Conservation (phyloP, 2,329 filamentous ascomycete species). For the Epichloe coenophiala region DNA sequence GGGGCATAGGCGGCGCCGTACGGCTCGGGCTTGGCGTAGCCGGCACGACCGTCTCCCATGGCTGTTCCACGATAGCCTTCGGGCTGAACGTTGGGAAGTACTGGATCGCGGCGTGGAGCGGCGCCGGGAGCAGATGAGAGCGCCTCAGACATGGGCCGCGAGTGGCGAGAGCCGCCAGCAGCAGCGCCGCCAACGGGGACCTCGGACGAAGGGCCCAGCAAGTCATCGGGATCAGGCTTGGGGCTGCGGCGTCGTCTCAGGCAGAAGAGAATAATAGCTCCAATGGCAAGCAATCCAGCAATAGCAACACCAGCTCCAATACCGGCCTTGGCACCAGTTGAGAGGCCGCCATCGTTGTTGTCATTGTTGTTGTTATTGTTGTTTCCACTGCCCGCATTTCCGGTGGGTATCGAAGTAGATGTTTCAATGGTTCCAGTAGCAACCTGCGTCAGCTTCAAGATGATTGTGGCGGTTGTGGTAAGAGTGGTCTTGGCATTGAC, state of each 20-base stretch:
- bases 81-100: slow-evolving; percentile 10
- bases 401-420: slow-evolving; percentile 13
- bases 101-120: slow-evolving; percentile 14
- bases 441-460: slow-evolving; percentile 21
- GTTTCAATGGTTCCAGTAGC: slow-evolving; percentile 18
- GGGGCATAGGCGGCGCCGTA: slow-evolving; percentile 19
- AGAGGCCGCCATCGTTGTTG: slow-evolving; percentile 17
- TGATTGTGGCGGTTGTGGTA: slow-evolving; percentile 24
- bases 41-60: slow-evolving; percentile 24
- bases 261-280: slow-evolving; percentile 17
- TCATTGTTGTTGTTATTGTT: slow-evolving; percentile 5
- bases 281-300: slow-evolving; percentile 21
- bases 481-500: slow-evolving; percentile 24
- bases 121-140: slow-evolving; percentile 14
- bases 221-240: slow-evolving; percentile 24
- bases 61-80: slow-evolving; percentile 28
- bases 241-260: slow-evolving; percentile 17
- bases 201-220: slow-evolving; percentile 26
- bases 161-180: slow-evolving; percentile 9
- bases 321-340: slow-evolving; percentile 29
- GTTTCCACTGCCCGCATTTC: slow-evolving; percentile 12
- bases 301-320: slow-evolving; percentile 28
- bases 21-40: slow-evolving; percentile 24
- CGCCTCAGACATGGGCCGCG: slow-evolving; percentile 19
- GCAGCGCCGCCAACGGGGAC: slow-evolving; percentile 23